phyloP scores from a whole-genome alignment of 2,329 filamentous ascomycete genomes.

The Ophiostoma pallidulum region DNA sequence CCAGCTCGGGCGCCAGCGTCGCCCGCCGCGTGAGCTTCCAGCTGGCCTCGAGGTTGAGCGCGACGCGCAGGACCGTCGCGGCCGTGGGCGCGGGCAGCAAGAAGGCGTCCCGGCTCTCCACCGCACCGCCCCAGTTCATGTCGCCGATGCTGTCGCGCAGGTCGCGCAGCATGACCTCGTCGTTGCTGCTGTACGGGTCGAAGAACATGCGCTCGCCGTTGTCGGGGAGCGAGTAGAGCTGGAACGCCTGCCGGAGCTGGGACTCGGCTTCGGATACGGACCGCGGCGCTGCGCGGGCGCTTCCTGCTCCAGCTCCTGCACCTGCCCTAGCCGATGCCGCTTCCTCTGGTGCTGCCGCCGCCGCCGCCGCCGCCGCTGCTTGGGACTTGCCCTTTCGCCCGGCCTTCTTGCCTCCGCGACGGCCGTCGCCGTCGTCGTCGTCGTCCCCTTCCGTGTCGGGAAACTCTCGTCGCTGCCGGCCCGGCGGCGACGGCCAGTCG shows the following conservation, averaged over 20 bases:
- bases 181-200: constrained; percentile 65
- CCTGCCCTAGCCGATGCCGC: no score
- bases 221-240: constrained; percentile 1
- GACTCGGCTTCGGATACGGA: no score
- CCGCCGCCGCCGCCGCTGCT: no score
- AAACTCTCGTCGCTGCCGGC: no score
- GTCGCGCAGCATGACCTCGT: constrained; percentile 53
- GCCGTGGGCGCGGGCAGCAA: constrained; percentile 54
- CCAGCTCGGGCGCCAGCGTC: neutral
- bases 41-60: constrained; percentile 71
- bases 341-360: neutral
- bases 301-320: neutral
- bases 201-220: constrained; percentile 59
- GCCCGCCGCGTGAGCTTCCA: constrained; percentile 37
- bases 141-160: constrained; percentile 51
- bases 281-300: neutral
- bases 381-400: no score
- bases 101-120: constrained; percentile 33
- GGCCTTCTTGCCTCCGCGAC: no score
- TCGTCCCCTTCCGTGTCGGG: no score
- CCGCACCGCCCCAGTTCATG: constrained; percentile 33
- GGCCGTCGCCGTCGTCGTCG: no score
- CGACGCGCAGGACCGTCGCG: constrained; percentile 64
- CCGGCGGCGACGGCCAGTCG: no score
- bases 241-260: neutral